A percentile compares a stretch with the other conserved stretches of the same genome.
phyloP scores from a whole-genome alignment of 495 filamentous ascomycete species.

The Hypoxylon subgilvum region DNA sequence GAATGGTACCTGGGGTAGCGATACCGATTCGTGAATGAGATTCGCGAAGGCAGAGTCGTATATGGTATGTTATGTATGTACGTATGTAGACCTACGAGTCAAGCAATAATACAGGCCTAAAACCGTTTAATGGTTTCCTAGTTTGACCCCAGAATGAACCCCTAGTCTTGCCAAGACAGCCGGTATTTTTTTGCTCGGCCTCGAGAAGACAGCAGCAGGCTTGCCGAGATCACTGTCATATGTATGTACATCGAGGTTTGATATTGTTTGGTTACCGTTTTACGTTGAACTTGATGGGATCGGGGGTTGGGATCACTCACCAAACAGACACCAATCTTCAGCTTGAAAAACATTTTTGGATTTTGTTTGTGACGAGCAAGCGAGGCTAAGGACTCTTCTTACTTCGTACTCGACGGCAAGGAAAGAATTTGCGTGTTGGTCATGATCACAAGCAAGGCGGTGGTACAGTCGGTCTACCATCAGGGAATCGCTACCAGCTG shows the following conservation, averaged over 20 bases:
- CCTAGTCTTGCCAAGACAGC: conserved; percentile 32
- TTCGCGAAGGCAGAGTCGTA: conserved; percentile 13
- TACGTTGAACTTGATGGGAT: too few species aligned
- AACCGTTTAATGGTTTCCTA: conserved; percentile 16
- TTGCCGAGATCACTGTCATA: conserved; percentile 30
- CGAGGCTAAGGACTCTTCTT: not conserved
- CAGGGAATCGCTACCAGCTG: conserved; percentile 22
- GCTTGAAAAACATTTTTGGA: too few species aligned
- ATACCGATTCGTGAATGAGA: conserved; percentile 19
- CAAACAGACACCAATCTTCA: not conserved
- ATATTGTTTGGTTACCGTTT: too few species aligned
- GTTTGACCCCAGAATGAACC: conserved; percentile 21
- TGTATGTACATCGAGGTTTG: too few species aligned
- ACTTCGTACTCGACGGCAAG: not conserved
- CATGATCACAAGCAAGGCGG: conserved; percentile 24
- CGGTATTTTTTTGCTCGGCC: conserved; percentile 30
- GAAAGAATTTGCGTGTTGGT: conserved; percentile 10
- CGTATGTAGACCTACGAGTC: conserved; percentile 27
- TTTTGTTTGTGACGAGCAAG: too few species aligned
- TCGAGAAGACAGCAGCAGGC: conserved; percentile 12
- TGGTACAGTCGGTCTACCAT: conserved; percentile 28
- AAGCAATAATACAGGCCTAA: conserved; percentile 26
- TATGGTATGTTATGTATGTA: too few species aligned
- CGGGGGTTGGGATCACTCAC: too few species aligned
- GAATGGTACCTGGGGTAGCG: conserved; percentile 3